Percentiles rank a stretch among this genome's conserved stretches.
Evolutionary conservation across 1,139 yeast genomes (phyloP).

Genomic region (Barnettozyma hawaiiensis): DNA sequence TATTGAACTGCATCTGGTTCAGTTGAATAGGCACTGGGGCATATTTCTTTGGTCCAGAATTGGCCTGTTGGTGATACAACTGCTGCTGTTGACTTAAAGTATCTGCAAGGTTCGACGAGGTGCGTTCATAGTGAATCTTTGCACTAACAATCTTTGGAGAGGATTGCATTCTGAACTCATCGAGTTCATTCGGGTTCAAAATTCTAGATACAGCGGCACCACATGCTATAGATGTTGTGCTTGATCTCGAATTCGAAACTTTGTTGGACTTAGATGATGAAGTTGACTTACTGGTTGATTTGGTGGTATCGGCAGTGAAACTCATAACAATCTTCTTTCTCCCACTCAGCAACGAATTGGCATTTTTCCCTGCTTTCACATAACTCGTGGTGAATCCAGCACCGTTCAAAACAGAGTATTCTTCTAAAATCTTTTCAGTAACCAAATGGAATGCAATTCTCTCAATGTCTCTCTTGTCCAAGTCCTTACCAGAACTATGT

Average conservation of each 20-base stretch:
- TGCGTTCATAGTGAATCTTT: constrained; percentile 25
- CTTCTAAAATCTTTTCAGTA: constrained; percentile 61
- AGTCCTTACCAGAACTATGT: constrained; percentile 65
- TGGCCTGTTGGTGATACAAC: constrained; percentile 3
- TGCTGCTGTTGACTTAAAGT: constrained; percentile 8
- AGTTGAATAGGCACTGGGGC: constrained; percentile 22
- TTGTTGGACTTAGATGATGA: constrained; percentile 2
- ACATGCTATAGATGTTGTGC: not conserved
- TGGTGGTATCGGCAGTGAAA: constrained; percentile 27
- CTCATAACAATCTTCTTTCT: constrained; percentile 42
- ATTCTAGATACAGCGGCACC: constrained; percentile 8
- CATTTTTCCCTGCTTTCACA: constrained; percentile 52
- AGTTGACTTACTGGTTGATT: constrained; percentile 11
- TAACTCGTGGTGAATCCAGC: constrained; percentile 83
- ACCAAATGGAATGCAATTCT: constrained; percentile 75
- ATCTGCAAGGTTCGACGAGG: constrained; percentile 18
- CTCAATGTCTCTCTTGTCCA: constrained; percentile 67
- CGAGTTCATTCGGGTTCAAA: constrained; percentile 12
- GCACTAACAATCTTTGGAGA: constrained; percentile 27
- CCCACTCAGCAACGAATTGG: constrained; percentile 42
- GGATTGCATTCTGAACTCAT: constrained; percentile 16
- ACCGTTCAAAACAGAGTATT: constrained; percentile 63
- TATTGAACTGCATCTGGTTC: constrained; percentile 24
- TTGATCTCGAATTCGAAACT: not conserved
- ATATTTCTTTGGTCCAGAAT: constrained; percentile 1